Evolutionary conservation across 1,284 basidiomycete species (phyloP).

Genomic region (Caloboletus inedulis): DNA sequence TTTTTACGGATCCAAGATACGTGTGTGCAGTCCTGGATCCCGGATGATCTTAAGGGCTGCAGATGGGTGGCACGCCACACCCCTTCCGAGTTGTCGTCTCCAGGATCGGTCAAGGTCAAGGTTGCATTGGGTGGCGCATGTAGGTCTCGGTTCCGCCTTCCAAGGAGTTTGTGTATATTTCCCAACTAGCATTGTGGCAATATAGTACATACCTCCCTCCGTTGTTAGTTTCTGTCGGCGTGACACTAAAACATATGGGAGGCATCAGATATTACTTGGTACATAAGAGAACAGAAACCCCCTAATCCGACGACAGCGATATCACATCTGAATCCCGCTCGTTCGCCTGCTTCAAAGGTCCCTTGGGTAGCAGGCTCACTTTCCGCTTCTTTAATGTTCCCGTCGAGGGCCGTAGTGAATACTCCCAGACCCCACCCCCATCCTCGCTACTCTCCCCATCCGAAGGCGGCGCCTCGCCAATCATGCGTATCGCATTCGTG

Average conservation of each 20-base stretch:
- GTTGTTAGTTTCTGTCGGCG: neutral
- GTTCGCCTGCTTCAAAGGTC: neutral
- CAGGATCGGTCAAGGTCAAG: conserved; percentile 15
- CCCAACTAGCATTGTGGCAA: too few relatives aligned
- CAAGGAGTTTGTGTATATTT: too few relatives aligned
- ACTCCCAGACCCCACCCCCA: conserved; percentile 30
- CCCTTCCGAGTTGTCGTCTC: neutral
- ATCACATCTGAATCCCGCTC: conserved; percentile 21
- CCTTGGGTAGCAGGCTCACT: neutral
- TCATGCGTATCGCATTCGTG: conserved; percentile 22
- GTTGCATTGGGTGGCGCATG: too few relatives aligned
- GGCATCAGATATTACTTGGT: neutral
- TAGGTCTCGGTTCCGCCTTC: too few relatives aligned
- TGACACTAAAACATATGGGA: neutral
- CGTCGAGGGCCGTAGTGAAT: conserved; percentile 20
- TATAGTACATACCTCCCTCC: neutral
- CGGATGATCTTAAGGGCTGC: conserved; percentile 39
- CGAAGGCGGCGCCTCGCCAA: conserved; percentile 11
- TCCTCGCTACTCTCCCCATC: conserved; percentile 25
- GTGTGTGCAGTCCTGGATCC: conserved; percentile 59
- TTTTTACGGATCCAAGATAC: conserved; percentile 39
- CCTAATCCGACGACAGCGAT: conserved; percentile 31
- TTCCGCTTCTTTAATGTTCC: conserved; percentile 20
- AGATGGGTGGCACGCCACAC: conserved; percentile 2
- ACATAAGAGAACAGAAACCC: neutral